phyloP scores from a whole-genome alignment of 2,329 filamentous ascomycete genomes.

The Fusarium citri region DNA sequence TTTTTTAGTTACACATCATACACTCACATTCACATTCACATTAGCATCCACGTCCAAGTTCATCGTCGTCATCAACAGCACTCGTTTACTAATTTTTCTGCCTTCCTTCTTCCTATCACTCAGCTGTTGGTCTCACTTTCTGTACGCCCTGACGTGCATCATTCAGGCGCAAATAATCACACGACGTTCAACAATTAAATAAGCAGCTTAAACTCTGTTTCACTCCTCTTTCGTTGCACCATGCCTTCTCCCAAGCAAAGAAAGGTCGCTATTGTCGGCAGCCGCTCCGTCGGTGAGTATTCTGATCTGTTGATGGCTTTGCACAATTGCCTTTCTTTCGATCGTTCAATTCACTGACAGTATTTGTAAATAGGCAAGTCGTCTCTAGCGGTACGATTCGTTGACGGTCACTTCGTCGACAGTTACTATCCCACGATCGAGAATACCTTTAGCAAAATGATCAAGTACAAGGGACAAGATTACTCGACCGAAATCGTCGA shows the following conservation, averaged over 20 bases:
- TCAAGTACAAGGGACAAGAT: constrained; percentile 92
- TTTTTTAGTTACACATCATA: constrained; percentile 34
- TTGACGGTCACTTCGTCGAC: constrained; percentile 98
- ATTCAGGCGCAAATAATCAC: neutral
- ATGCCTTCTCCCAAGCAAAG: constrained; percentile 78
- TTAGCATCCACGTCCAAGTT: neutral
- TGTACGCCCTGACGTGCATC: constrained; percentile 12
- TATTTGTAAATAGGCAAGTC: constrained; percentile 79
- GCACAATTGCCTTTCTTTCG: neutral
- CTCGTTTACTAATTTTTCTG: constrained; percentile 12
- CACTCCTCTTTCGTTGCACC: constrained; percentile 30
- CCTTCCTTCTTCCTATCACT: constrained; percentile 2
- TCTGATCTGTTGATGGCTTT: neutral
- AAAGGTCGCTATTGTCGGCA: constrained; percentile 96
- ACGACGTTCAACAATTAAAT: constrained; percentile 18
- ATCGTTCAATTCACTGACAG: constrained; percentile 15
- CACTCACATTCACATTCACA: constrained; percentile 9
- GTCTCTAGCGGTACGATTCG: constrained; percentile 94
- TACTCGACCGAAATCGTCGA: constrained; percentile 98
- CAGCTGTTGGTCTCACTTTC: constrained; percentile 21
- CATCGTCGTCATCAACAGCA: constrained; percentile 28
- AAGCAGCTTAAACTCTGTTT: constrained; percentile 18
- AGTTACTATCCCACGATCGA: constrained; percentile 99
- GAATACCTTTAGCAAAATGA: constrained; percentile 97
- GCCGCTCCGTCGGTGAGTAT: constrained; percentile 78